phyloP scores from a whole-genome alignment of 106 monocot genomes.

The Dendrobium catenatum region DNA sequence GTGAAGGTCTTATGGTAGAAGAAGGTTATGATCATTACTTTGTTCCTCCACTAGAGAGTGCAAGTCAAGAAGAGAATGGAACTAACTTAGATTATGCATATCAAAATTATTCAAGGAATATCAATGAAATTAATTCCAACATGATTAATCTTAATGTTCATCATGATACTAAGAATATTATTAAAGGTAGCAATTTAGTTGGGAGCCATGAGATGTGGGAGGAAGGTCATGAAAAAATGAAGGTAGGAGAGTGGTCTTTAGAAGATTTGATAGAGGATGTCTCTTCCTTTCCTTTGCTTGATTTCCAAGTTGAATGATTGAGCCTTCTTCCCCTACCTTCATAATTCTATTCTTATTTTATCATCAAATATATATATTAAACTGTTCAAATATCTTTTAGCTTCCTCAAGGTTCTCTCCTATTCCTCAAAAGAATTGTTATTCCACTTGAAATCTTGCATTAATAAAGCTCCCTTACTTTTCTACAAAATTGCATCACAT shows the following conservation, averaged over 20 bases:
- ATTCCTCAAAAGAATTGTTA: too few species aligned
- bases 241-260: constrained; percentile 64
- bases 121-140: background rate
- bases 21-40: constrained; percentile 20
- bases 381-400: background rate
- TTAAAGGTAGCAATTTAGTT: background rate
- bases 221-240: constrained; percentile 29
- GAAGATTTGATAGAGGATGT: constrained; percentile 66
- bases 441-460: too few species aligned
- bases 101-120: background rate
- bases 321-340: background rate
- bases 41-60: constrained; percentile 34
- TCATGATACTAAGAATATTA: background rate
- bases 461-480: too few species aligned
- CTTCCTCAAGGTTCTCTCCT: too few species aligned
- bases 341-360: background rate
- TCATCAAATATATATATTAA: background rate
- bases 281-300: constrained; percentile 76
- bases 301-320: constrained; percentile 86
- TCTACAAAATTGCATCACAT: too few species aligned
- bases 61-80: constrained; percentile 27
- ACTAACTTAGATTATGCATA: background rate
- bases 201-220: constrained; percentile 25
- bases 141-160: background rate
- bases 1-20: constrained; percentile 10